phyloP scores from a whole-genome alignment of 768 basidiomycete species.

The Cystofilobasidium capitatum region DNA sequence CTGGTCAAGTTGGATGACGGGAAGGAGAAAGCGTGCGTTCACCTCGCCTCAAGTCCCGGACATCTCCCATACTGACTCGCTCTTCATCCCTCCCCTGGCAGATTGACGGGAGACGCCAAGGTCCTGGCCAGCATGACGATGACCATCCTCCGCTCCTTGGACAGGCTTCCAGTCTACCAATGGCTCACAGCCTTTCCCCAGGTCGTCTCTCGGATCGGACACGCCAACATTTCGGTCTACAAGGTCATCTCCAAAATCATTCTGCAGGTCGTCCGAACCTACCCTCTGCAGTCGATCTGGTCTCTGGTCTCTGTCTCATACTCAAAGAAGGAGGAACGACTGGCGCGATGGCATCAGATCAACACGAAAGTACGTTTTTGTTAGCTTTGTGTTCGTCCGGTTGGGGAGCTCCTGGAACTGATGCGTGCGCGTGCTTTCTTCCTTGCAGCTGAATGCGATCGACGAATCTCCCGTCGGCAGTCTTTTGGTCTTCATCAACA shows the following conservation, averaged over 20 bases:
- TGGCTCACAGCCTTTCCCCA: slow-evolving; percentile 96
- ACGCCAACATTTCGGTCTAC: slow-evolving; percentile 56
- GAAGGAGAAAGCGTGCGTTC: slow-evolving; percentile 18
- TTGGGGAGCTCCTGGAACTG: neutral
- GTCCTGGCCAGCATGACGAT: slow-evolving; percentile 44
- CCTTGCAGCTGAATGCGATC: neutral
- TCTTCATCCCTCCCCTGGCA: neutral
- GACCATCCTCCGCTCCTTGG: slow-evolving; percentile 50
- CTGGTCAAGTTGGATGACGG: slow-evolving; percentile 31
- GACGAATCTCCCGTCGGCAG: slow-evolving; percentile 27
- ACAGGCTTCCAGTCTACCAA: slow-evolving; percentile 65
- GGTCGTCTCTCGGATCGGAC: slow-evolving; percentile 85
- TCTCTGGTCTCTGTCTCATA: slow-evolving; percentile 78
- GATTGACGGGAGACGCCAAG: neutral
- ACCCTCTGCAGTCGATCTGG: slow-evolving; percentile 89
- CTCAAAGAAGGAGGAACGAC: slow-evolving; percentile 60
- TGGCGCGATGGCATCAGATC: slow-evolving; percentile 48
- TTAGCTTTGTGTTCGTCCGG: neutral
- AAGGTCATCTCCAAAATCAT: slow-evolving; percentile 58
- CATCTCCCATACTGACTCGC: neutral
- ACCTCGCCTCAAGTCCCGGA: too few relatives aligned
- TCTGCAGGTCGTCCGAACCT: slow-evolving; percentile 59
- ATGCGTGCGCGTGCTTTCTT: neutral
- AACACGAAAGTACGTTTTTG: slow-evolving; percentile 33
- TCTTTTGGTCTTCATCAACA: slow-evolving; percentile 48